Base-by-base conservation (phyloP, 768 basidiomycete genomes). In the Tulasnella sp. region DNA sequence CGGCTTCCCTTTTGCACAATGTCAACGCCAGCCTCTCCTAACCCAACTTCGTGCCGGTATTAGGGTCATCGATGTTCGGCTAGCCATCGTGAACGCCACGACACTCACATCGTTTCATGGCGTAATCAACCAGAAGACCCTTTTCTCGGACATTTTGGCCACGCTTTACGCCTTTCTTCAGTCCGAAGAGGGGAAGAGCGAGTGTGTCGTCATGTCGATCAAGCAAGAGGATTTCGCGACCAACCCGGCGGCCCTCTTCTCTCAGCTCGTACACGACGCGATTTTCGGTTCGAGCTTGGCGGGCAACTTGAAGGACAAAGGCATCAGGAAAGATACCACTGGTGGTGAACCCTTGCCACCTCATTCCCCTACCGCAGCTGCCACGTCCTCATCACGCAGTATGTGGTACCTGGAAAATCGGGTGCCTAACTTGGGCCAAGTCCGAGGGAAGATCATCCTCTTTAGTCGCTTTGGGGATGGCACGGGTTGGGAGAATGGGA, bases 321-420 rank as follows among this genome's bases (percentile, higher is more conserved):
- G 71, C 2, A 68, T 78, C 31, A 72, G 31, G 9, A 40, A 78
- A 24, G 24, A n/a, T 4, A 78, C 77, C 16, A 73, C 62, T 10
- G 71, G 40, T 1, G 68, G 48, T 48, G 56, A 71, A 46, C 77
- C 77, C 14, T n/a, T 73, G 24, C 77, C 77, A 14, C 58, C 77
- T 38, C 76, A 42, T 56, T 56, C 46, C 80, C 82, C 16, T 78
- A 80, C 56, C 72, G 83, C 16, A 6, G 38, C 52, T 34, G 71
- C 34, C 34, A 72, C 34, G 19, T 36, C 36, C 21, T 31, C 2
- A 89, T 90, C 7, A 90, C 27, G 19, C 21, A 46, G 52, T 31
- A 90, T 94, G 89, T 97, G 94, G 94, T 97, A 90, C 84, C 85
- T 97, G 46, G 90, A 94, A 82, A 93, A 96, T 82, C 87, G 92